Evolutionary conservation across 2,329 filamentous ascomycete species (phyloP).

Genomic region (Gnomoniopsis smithogilvyi): DNA sequence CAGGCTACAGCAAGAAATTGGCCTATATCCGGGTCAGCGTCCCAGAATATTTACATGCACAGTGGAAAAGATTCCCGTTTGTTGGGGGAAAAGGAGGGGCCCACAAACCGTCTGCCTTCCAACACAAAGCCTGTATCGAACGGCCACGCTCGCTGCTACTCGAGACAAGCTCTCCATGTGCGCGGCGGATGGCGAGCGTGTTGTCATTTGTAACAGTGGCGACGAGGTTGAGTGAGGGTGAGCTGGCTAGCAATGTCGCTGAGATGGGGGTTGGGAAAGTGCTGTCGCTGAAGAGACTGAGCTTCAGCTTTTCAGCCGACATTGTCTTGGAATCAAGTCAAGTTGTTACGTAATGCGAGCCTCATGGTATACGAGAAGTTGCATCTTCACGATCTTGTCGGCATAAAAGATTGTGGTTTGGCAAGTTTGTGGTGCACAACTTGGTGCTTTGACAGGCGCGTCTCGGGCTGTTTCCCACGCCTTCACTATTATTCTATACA

Average conservation of each 20-base stretch:
- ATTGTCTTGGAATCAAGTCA: slow-evolving; percentile 4
- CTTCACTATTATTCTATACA: neutral
- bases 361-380: slow-evolving; percentile 1
- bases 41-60: neutral
- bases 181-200: slow-evolving; percentile 71
- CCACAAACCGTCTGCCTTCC: slow-evolving; percentile 63
- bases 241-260: slow-evolving; percentile 64
- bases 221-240: slow-evolving; percentile 82
- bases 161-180: slow-evolving; percentile 67
- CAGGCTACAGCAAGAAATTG: slow-evolving; percentile 80
- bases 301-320: slow-evolving; percentile 24
- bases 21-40: slow-evolving; percentile 41
- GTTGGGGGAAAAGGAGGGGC: neutral
- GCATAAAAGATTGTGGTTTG: neutral
- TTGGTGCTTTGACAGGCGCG: neutral
- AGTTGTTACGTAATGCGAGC: neutral
- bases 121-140: slow-evolving; percentile 49
- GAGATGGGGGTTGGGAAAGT: slow-evolving; percentile 53
- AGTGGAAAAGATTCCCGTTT: slow-evolving; percentile 26
- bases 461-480: neutral
- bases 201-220: slow-evolving; percentile 67
- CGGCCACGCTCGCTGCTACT: slow-evolving; percentile 41
- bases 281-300: slow-evolving; percentile 54
- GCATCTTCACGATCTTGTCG: neutral
- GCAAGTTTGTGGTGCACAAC: neutral